Evolutionary conservation across 2,329 filamentous ascomycete genomes (phyloP), one percentile per base, ranked within the genome.

Genomic region (Stemphylium vesicarium): DNA sequence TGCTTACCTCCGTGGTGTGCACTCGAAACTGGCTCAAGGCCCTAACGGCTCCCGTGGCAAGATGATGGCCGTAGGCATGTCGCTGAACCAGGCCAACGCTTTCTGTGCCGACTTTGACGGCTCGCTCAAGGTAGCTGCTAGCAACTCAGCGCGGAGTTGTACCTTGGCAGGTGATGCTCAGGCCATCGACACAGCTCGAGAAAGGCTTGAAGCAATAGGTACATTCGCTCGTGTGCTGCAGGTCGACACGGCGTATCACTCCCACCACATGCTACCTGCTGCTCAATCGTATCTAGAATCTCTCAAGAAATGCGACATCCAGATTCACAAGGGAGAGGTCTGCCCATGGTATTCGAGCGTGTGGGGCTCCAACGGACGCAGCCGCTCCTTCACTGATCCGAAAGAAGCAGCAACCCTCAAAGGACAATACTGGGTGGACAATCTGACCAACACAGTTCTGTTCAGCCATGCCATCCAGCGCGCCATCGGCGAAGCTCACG

Each of bases 231-330:
- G 62, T 58, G 9, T 39, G 10, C 29, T 55, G 2, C 69, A 73
- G 43, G 77, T 79, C 1, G 75, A 78, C 22, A 74, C 63, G 10
- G 80, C 79, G 0, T 82, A 81, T 44, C 80, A 81, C 48, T 80
- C 56, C 41, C 11, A 53, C 31, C 46, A 57, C 35, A 55, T 64
- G 61, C 29, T 55, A 15, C 5, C 20, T 53, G 36, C 50, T 26
- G 24, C 37, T 43, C 7, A 35, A 37, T 3, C 61, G 13, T 50
- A 50, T 16, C 13, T 33, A 10, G 26, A 13, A n/a, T 18, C 35
- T 15, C n/a, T 54, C 15, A 6, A 51, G 8, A 10, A 10, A 4
- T 24, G 32, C 29, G 15, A 35, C 39, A 18, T 20, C 18, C 13
- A n/a, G 22, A 20, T 37, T 9, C 11, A 26, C 15, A n/a, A 12